A percentile compares a stretch with the other conserved stretches of the same genome.
These are phyloP conservation scores for Cucumis sativus DNA, from an alignment of 306 rosid genomes.

Conservation along the genomic window DNA sequence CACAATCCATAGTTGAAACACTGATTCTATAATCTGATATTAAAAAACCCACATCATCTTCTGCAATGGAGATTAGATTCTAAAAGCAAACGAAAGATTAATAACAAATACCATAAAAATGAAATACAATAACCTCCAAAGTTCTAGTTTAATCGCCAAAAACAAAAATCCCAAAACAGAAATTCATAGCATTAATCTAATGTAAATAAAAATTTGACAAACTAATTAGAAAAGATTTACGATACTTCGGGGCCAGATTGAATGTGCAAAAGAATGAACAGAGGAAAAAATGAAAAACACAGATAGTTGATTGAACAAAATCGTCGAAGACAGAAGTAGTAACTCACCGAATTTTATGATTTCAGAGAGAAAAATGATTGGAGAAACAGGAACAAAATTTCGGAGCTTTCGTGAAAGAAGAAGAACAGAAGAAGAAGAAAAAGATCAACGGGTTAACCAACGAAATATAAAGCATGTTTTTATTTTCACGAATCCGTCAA, in stretches of 20 bases:
- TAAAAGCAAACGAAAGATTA: not conserved
- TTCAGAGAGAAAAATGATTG: not conserved
- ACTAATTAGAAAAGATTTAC: not conserved
- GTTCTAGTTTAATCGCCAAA: not conserved
- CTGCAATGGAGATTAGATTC: not conserved
- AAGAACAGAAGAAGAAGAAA: not conserved
- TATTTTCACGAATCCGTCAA: not conserved
- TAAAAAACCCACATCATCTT: not conserved
- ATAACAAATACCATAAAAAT: not conserved
- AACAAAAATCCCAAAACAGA: not conserved
- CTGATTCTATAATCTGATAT: not conserved
- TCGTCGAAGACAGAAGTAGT: not conserved
- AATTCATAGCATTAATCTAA: not conserved
- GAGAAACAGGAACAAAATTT: not conserved
- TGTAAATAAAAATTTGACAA: not conserved
- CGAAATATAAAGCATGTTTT: not conserved
- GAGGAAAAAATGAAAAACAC: constrained; percentile 1
- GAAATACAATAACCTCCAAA: not conserved
- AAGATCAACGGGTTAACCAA: not conserved
- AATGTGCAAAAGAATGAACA: not conserved
- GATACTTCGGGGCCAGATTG: not conserved
- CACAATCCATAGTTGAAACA: not conserved
- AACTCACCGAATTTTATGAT: not conserved
- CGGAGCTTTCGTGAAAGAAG: not conserved
- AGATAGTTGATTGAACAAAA: not conserved